phyloP scores from a whole-genome alignment of 148 eudicot species.

The Nyssa sinensis region DNA sequence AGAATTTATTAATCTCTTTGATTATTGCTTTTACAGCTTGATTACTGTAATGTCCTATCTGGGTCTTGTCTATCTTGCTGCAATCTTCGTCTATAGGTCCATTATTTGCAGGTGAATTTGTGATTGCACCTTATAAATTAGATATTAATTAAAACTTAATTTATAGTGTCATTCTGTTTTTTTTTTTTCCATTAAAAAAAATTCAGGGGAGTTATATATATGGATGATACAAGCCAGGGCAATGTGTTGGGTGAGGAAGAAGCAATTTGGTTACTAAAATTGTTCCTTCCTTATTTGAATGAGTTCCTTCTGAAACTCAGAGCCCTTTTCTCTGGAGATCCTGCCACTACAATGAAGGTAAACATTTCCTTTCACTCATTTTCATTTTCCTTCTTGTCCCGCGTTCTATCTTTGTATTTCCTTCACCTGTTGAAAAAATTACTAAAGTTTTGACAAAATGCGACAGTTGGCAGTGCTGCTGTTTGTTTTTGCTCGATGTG shows the following conservation, averaged over 20 bases:
- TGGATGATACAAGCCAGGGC: constrained; percentile 25
- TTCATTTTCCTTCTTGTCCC: not conserved
- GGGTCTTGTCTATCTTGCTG: constrained; percentile 69
- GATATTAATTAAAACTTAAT: not conserved
- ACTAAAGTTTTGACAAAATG: constrained; percentile 12
- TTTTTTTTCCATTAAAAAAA: constrained; percentile 5
- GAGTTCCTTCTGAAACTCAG: constrained; percentile 61
- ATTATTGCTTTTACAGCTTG: constrained; percentile 41
- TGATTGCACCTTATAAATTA: not conserved
- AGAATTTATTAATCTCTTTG: not conserved
- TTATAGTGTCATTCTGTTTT: not conserved
- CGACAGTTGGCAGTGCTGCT: constrained; percentile 72
- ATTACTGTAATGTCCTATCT: constrained; percentile 62
- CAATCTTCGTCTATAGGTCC: constrained; percentile 61
- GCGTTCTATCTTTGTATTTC: not conserved
- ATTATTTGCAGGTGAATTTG: constrained; percentile 49
- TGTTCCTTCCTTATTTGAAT: constrained; percentile 66
- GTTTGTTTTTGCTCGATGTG: constrained; percentile 76
- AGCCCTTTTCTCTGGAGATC: constrained; percentile 79
- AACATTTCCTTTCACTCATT: not conserved
- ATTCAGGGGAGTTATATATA: constrained; percentile 38
- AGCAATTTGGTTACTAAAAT: constrained; percentile 60
- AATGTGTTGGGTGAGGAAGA: constrained; percentile 70
- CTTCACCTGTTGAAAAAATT: constrained; percentile 1
- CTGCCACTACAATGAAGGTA: constrained; percentile 84